Evolutionary conservation across 805 yeast genomes (phyloP).

Genomic region (Wickerhamomyces sydowiorum): DNA sequence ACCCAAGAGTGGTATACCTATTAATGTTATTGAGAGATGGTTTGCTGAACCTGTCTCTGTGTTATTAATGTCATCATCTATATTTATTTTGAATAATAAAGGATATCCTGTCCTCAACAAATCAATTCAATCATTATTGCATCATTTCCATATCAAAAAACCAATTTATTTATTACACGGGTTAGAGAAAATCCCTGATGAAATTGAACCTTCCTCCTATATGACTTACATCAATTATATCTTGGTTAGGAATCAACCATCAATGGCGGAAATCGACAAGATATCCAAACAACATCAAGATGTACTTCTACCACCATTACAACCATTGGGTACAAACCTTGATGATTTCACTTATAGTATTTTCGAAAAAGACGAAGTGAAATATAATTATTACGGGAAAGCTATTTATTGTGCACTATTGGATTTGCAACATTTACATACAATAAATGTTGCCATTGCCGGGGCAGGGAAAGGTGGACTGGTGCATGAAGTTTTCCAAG

Average conservation of each 20-base stretch:
- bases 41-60: conserved; percentile 60
- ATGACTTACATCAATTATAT: conserved; percentile 39
- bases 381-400: conserved; percentile 55
- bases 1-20: conserved; percentile 54
- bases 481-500: conserved; percentile 45
- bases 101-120: conserved; percentile 62
- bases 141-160: conserved; percentile 35
- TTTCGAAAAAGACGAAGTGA: conserved; percentile 66
- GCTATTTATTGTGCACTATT: conserved; percentile 21
- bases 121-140: conserved; percentile 44
- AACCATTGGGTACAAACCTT: conserved; percentile 59
- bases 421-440: conserved; percentile 11
- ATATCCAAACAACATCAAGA: conserved; percentile 25
- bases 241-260: conserved; percentile 25
- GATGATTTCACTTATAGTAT: conserved; percentile 54
- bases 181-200: conserved; percentile 33
- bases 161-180: conserved; percentile 50
- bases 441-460: conserved; percentile 47
- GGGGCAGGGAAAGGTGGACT: conserved; percentile 92
- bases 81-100: conserved; percentile 54
- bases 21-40: conserved; percentile 53
- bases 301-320: conserved; percentile 49
- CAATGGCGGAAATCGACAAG: conserved; percentile 24
- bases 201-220: conserved; percentile 30
- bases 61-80: conserved; percentile 47